Evolutionary conservation across 164 flowering plant genomes (phyloP), one percentile per base, ranked within the genome.

Genomic region (Berberis thunbergii): DNA sequence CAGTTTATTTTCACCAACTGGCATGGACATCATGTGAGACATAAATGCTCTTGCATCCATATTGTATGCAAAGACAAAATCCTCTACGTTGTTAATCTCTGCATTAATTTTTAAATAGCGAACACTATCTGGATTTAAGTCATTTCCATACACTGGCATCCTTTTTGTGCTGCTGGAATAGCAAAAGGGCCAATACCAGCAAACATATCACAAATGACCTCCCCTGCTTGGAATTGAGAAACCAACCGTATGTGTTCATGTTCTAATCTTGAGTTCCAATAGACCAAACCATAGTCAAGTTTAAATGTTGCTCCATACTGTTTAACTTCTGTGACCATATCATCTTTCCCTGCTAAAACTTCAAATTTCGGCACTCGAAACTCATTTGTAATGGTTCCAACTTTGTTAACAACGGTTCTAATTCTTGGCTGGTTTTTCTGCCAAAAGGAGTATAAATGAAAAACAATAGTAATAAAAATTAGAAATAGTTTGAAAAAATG

Each of bases 211-310:
- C 94, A 91, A 43, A 95, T 82, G 58, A 68, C 79, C 60, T 95
- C 92, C 59, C 98, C 99, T 13, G 83, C 70, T 61, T 66, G 66
- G 76, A 95, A 95, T 68, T 70, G 80, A 57, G 97, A 86, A 74
- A 91, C 84, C 71, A 95, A 66, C 61, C 98, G 80, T 55, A 77
- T 73, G 74, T 95, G 99, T 67, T 95, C 99, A 72, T 86, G 97
- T 68, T 95, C 99, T 76, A 95, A 71, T 74, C 98, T 87, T 64
- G 99, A 91, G 77, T 95, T 95, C 99, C 99, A 95, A 69, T 95
- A 95, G 39, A 95, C 98, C 76, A 85, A 76, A 64, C 97, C 72
- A 69, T 95, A 95, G 65, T 95, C 96, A 45, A 95, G 97, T 83
- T 88, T 95, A 79, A 95, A 95, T 57, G 82, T 89, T 49, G 96